Percentiles rank a stretch among this genome's conserved stretches.
Evolutionary conservation across 352 stramenopile genomes (phyloP).

Genomic region (Pythium chondricola): DNA sequence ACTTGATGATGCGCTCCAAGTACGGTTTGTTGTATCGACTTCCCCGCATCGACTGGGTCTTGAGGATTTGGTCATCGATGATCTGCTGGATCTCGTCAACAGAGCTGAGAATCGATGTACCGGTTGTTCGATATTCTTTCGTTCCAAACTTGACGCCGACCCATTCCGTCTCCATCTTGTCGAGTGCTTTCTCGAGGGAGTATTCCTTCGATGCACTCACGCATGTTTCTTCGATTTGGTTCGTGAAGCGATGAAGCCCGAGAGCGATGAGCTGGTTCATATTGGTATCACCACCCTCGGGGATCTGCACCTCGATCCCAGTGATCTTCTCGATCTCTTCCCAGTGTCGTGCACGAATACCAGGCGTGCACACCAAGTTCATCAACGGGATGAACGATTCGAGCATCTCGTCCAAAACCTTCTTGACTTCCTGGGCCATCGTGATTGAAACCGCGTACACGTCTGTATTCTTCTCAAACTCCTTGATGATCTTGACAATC

Average conservation of each 20-base stretch:
- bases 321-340: conserved; percentile 88
- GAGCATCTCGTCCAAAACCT: conserved; percentile 79
- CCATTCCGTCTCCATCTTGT: conserved; percentile 94
- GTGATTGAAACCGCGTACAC: conserved; percentile 71
- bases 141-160: conserved; percentile 88
- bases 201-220: conserved; percentile 94
- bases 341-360: conserved; percentile 90
- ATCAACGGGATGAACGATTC: conserved; percentile 90
- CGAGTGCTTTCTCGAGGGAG: conserved; percentile 88
- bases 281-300: conserved; percentile 85
- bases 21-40: conserved; percentile 92
- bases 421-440: conserved; percentile 78
- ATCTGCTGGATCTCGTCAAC: conserved; percentile 91
- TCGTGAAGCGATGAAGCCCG: conserved; percentile 76
- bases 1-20: conserved; percentile 79
- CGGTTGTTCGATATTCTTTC: conserved; percentile 91
- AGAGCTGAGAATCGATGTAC: conserved; percentile 87
- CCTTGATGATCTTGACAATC: conserved; percentile 88
- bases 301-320: conserved; percentile 71
- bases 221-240: conserved; percentile 89
- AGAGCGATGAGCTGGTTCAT: conserved; percentile 90
- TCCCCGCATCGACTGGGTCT: conserved; percentile 93
- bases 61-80: conserved; percentile 94
- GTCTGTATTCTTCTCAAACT: conserved; percentile 88
- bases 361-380: conserved; percentile 88